Conservation (phyloP, 208 protist species). For the Willaertia magna region DNA sequence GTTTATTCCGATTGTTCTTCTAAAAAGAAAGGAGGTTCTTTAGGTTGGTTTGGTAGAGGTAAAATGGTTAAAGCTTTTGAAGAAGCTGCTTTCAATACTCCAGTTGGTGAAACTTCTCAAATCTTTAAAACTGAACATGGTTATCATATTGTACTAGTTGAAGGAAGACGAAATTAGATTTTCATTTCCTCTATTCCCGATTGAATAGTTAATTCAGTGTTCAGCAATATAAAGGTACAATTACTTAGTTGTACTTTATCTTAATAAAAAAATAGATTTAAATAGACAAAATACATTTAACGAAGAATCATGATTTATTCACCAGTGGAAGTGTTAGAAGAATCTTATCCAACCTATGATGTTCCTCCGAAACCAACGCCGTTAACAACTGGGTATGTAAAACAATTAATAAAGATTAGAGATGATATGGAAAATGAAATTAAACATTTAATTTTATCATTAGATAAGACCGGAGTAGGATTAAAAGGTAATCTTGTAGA, state of each 20-base stretch:
- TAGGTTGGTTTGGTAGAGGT: background rate
- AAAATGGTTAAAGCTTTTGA: constrained; percentile 1
- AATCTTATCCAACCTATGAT: background rate
- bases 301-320: background rate
- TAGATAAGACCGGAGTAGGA: background rate
- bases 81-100: background rate
- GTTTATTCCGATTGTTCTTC: background rate
- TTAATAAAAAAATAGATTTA: too few species aligned
- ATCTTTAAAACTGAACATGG: background rate
- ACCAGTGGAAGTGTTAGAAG: background rate
- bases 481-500: background rate
- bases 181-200: background rate
- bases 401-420: background rate
- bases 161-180: background rate
- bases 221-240: background rate
- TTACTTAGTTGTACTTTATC: background rate
- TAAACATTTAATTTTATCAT: background rate
- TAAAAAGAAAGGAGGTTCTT: background rate
- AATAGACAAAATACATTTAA: too few species aligned
- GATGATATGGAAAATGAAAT: constrained; percentile 7
- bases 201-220: background rate
- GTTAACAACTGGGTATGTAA: background rate
- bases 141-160: background rate
- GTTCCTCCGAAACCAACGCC: background rate
- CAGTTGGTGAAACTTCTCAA: background rate